Conservation (phyloP, 441 rosid species). For the Erysimum pusillum region DNA sequence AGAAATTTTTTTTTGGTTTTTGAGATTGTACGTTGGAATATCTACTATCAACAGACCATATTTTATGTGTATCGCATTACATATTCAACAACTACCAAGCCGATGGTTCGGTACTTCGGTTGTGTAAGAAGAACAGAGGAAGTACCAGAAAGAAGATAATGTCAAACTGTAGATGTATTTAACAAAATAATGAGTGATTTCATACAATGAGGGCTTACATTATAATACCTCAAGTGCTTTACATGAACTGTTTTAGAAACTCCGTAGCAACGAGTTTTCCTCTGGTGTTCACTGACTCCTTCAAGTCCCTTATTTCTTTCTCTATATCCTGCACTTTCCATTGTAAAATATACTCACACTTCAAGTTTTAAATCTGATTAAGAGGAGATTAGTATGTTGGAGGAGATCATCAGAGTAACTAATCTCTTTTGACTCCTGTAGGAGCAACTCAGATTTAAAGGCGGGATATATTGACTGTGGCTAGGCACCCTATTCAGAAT, state of each 20-base stretch:
- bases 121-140: conserved; percentile 12
- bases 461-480: not conserved
- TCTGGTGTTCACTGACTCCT: conserved; percentile 87
- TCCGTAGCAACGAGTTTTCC: conserved; percentile 95
- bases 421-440: not conserved
- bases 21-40: no score
- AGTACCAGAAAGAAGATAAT: conserved; percentile 11
- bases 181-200: conserved; percentile 22
- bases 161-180: conserved; percentile 24
- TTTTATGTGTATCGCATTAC: not conserved
- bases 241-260: conserved; percentile 83
- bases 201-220: conserved; percentile 33
- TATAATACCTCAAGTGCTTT: conserved; percentile 24
- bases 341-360: conserved; percentile 23
- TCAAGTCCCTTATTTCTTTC: conserved; percentile 92
- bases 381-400: conserved; percentile 10
- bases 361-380: conserved; percentile 1
- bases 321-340: conserved; percentile 79
- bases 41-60: no score
- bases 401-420: conserved; percentile 1
- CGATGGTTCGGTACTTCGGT: not conserved
- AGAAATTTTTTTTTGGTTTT: no score
- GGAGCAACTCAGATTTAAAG: not conserved
- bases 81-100: conserved; percentile 11
- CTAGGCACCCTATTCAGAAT: conserved; percentile 18